Conservation (phyloP, 768 basidiomycete genomes). For the Psilocybe azurescens region DNA sequence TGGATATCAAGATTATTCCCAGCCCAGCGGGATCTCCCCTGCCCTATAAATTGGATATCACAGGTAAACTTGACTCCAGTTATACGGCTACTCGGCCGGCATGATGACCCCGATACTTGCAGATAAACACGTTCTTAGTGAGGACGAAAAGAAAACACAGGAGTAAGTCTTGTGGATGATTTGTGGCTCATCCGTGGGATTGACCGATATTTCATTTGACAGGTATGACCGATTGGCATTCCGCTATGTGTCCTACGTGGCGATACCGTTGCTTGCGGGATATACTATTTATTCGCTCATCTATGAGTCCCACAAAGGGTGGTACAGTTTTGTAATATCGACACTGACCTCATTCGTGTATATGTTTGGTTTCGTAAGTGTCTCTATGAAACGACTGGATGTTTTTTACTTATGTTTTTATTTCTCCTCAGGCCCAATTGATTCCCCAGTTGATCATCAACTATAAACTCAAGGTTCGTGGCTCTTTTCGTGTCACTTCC, state of each 20-base stretch:
- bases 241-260: constrained; percentile 91
- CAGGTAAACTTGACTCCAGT: constrained; percentile 53
- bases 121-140: constrained; percentile 96
- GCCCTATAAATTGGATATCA: constrained; percentile 83
- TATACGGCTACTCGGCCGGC: constrained; percentile 18
- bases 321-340: constrained; percentile 96
- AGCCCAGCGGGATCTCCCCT: constrained; percentile 67
- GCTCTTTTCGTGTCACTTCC: constrained; percentile 18
- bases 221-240: constrained; percentile 94
- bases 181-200: constrained; percentile 13
- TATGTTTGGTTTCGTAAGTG: constrained; percentile 96
- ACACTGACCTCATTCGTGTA: constrained; percentile 93
- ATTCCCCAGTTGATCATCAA: constrained; percentile 93
- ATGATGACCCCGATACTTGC: constrained; percentile 21
- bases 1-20: constrained; percentile 77
- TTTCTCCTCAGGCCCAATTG: constrained; percentile 71
- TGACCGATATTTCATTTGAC: constrained; percentile 11
- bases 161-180: constrained; percentile 59
- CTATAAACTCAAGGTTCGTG: constrained; percentile 89
- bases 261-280: constrained; percentile 77
- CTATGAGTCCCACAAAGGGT: constrained; percentile 86
- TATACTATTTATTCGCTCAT: constrained; percentile 84
- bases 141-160: constrained; percentile 97
- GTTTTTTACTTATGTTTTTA: constrained; percentile 11
- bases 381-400: neutral